phyloP scores from a whole-genome alignment of 129 eudicot genomes.

The Lactuca saligna region DNA sequence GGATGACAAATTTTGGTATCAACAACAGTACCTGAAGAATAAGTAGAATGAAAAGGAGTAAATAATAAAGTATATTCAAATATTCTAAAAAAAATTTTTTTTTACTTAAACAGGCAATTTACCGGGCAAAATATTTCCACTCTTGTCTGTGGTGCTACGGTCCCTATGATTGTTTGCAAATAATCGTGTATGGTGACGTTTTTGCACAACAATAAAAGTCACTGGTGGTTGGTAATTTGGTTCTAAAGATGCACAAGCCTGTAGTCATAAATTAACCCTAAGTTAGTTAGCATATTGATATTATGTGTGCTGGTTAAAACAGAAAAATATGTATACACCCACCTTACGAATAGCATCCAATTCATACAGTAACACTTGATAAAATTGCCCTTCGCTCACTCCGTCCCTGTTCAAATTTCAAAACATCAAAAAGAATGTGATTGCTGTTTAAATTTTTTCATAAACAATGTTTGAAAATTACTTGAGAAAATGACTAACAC shows the following conservation, averaged over 20 bases:
- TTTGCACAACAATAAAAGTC: constrained; percentile 91
- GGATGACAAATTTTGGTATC: constrained; percentile 95
- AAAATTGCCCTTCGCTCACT: constrained; percentile 78
- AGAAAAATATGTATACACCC: not conserved
- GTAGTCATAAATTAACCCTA: not conserved
- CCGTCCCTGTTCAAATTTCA: constrained; percentile 58
- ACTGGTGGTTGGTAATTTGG: constrained; percentile 90
- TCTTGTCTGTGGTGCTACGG: constrained; percentile 63
- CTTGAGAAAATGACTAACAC: too few species aligned
- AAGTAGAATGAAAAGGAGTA: not conserved
- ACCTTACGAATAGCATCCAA: constrained; percentile 79
- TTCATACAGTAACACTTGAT: constrained; percentile 66
- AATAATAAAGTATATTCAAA: not conserved
- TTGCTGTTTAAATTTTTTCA: too few species aligned
- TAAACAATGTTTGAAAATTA: too few species aligned
- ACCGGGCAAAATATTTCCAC: constrained; percentile 96
- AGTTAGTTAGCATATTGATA: too few species aligned
- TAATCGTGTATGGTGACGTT: constrained; percentile 87
- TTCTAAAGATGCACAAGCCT: constrained; percentile 81
- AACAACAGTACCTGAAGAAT: constrained; percentile 71
- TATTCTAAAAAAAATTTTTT: not conserved
- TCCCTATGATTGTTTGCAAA: constrained; percentile 79
- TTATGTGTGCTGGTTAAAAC: too few species aligned
- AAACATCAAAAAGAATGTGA: too few species aligned
- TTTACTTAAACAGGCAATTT: not conserved